Conservation (phyloP, 2,329 filamentous ascomycete genomes). For the Scleromitrula shiraiana region DNA sequence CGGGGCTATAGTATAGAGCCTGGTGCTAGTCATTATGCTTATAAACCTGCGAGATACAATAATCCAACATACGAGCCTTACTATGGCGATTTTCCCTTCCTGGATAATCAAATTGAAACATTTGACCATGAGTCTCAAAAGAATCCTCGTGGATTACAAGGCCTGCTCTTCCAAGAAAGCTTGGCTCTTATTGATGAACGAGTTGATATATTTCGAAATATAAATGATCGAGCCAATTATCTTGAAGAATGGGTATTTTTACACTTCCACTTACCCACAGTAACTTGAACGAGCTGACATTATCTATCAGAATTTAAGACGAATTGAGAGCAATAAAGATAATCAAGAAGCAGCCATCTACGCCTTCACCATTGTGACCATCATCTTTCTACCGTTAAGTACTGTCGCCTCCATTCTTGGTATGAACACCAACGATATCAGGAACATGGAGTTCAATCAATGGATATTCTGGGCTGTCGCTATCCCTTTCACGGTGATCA, state of each 20-base stretch:
- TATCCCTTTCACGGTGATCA: constrained; percentile 25
- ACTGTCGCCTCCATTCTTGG: constrained; percentile 28
- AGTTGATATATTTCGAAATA: constrained; percentile 16
- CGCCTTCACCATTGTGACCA: constrained; percentile 30
- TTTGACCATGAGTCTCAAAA: not conserved
- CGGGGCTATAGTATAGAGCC: not conserved
- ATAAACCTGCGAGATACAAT: too few relatives aligned
- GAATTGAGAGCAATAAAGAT: constrained; percentile 25
- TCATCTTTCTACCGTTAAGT: constrained; percentile 29
- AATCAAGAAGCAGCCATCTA: constrained; percentile 26
- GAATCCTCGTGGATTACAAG: constrained; percentile 15
- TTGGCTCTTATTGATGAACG: constrained; percentile 14
- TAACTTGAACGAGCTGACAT: not conserved
- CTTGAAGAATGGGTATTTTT: constrained; percentile 14
- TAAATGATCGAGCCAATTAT: constrained; percentile 14
- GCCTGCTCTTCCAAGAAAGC: constrained; percentile 16
- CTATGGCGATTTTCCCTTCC: not conserved
- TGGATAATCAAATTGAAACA: not conserved
- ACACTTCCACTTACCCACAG: not conserved
- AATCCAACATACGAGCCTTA: too few relatives aligned
- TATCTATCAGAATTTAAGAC: constrained; percentile 21
- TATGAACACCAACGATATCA: constrained; percentile 29
- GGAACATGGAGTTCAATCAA: constrained; percentile 26
- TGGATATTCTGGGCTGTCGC: constrained; percentile 30
- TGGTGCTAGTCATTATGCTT: not conserved